phyloP scores from a whole-genome alignment of 75 land plant genomes.

The Selaginella tamariscina region DNA sequence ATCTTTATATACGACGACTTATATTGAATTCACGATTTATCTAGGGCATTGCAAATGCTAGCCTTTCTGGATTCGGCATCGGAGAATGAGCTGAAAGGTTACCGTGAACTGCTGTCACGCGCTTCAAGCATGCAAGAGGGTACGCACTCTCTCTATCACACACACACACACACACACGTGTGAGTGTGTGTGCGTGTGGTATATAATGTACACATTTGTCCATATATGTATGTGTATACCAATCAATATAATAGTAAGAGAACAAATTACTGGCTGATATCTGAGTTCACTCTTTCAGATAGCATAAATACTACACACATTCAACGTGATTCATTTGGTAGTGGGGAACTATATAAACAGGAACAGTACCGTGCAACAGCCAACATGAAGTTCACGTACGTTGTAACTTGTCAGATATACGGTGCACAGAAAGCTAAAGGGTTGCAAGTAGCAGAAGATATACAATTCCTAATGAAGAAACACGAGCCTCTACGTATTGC shows the following conservation, averaged over 20 bases:
- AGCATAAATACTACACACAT: neutral
- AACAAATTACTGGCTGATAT: too few relatives aligned
- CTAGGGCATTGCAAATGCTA: conserved; percentile 23
- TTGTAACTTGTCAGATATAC: conserved; percentile 91
- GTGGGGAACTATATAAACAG: neutral
- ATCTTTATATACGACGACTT: too few relatives aligned
- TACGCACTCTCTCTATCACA: too few relatives aligned
- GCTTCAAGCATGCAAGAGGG: conserved; percentile 14
- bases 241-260: too few relatives aligned
- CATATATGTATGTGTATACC: too few relatives aligned
- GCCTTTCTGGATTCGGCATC: conserved; percentile 74
- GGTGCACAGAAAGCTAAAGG: conserved; percentile 67
- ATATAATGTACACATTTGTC: too few relatives aligned
- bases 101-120: conserved; percentile 17
- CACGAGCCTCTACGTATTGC: conserved; percentile 80
- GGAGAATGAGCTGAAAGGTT: conserved; percentile 52
- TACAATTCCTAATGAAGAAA: conserved; percentile 61
- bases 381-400: conserved; percentile 88
- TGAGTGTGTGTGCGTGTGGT: too few relatives aligned
- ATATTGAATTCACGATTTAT: too few relatives aligned
- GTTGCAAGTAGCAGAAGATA: conserved; percentile 65
- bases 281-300: too few relatives aligned
- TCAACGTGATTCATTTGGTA: conserved; percentile 2
- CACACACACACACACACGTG: too few relatives aligned
- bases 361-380: conserved; percentile 69